Percentiles rank a stretch among this genome's conserved stretches.
Evolutionary conservation across 345 rosid genomes (phyloP).

Genomic region (Sonneratia caseolaris): DNA sequence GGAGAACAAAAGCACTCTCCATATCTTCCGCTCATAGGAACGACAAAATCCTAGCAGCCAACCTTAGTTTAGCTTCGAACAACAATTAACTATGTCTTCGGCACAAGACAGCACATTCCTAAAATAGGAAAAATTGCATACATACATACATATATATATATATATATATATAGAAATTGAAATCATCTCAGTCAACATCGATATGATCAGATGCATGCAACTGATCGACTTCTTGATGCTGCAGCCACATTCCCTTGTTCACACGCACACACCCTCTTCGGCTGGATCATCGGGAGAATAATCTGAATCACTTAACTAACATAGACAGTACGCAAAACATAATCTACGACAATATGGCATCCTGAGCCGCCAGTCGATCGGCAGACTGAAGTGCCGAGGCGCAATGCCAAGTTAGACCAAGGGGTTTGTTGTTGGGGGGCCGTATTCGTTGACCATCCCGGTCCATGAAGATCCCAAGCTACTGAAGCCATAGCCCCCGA

Average conservation of each 20-base stretch:
- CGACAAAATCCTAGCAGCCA: slow-evolving; percentile 23
- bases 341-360: no score
- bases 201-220: neutral
- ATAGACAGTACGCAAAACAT: no score
- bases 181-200: slow-evolving; percentile 7
- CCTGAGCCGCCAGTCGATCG: no score
- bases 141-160: no score
- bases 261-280: no score
- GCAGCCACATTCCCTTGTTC: no score
- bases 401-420: slow-evolving; percentile 30
- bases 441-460: slow-evolving; percentile 39
- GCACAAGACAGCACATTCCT: neutral
- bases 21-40: slow-evolving; percentile 27
- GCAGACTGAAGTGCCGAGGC: neutral
- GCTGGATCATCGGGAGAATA: no score
- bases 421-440: slow-evolving; percentile 37
- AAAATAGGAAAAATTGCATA: no score
- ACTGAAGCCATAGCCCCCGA: slow-evolving; percentile 31
- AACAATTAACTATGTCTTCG: slow-evolving; percentile 8
- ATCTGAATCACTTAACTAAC: no score
- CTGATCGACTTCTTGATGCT: no score
- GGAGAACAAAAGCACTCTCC: neutral
- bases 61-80: slow-evolving; percentile 10
- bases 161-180: no score
- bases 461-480: slow-evolving; percentile 41